phyloP scores from a whole-genome alignment of 2,329 filamentous ascomycete species.

The Corinectria fuckeliana region DNA sequence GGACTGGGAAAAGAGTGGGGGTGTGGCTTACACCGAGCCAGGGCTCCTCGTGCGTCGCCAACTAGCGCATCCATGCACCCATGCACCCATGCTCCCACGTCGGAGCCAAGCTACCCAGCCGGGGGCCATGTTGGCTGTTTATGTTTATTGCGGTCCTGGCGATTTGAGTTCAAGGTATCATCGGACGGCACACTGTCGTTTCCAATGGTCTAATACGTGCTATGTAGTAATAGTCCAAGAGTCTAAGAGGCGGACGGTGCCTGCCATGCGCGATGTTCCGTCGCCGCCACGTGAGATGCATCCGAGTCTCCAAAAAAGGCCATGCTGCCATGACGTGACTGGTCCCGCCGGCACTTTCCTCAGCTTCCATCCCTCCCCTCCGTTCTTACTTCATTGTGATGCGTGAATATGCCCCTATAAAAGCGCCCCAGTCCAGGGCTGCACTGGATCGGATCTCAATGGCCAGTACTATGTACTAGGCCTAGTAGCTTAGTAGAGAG shows the following conservation, averaged over 20 bases:
- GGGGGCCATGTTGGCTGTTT: slow-evolving; percentile 13
- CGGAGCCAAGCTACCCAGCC: slow-evolving; percentile 24
- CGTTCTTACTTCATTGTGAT: too few relatives aligned
- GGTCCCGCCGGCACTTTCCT: slow-evolving; percentile 23
- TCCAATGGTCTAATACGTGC: too few relatives aligned
- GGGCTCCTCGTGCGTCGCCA: slow-evolving; percentile 41
- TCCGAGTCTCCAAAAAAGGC: slow-evolving; percentile 27
- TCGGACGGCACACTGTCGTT: too few relatives aligned
- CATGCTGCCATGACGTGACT: slow-evolving; percentile 24
- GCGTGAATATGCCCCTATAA: too few relatives aligned
- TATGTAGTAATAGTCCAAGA: too few relatives aligned
- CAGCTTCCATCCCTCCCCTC: slow-evolving; percentile 9
- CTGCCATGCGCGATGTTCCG: slow-evolving; percentile 45
- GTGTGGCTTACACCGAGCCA: slow-evolving; percentile 36
- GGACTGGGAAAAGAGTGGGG: slow-evolving; percentile 27
- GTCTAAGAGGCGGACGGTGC: too few relatives aligned
- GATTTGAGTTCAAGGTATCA: too few relatives aligned
- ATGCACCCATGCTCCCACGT: slow-evolving; percentile 27
- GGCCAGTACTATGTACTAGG: background rate
- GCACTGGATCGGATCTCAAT: too few relatives aligned
- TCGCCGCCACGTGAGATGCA: slow-evolving; percentile 43
- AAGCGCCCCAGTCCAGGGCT: background rate
- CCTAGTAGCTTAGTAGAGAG: too few relatives aligned
- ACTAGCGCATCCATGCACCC: slow-evolving; percentile 33
- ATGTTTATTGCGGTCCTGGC: too few relatives aligned